These are phyloP conservation scores for Monosporascus sp. DNA, from an alignment of 2,329 filamentous ascomycete genomes.

Conservation along the genomic window DNA sequence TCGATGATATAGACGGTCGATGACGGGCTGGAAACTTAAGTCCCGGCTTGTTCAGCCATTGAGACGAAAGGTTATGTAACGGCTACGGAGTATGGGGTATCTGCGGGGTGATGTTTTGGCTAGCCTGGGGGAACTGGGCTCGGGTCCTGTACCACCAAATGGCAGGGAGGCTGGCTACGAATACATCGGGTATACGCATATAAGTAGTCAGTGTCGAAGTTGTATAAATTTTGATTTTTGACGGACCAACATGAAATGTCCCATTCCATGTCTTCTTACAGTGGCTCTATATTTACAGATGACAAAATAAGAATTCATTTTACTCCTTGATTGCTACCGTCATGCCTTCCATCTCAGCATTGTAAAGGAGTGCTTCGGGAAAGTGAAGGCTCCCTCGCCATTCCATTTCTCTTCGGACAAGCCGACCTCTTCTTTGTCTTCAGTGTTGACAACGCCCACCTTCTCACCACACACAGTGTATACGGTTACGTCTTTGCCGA, in stretches of 20 bases:
- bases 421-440: conserved; percentile 55
- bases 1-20: too few species aligned
- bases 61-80: background rate
- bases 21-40: too few species aligned
- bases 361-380: conserved; percentile 66
- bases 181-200: background rate
- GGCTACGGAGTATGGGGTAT: background rate
- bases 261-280: background rate
- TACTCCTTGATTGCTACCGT: background rate
- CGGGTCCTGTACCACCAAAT: background rate
- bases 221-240: background rate
- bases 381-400: conserved; percentile 56
- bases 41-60: background rate
- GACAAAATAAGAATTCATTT: conserved; percentile 4
- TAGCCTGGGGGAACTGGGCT: too few species aligned
- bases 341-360: conserved; percentile 48
- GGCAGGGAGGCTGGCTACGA: background rate
- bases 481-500: conserved; percentile 50
- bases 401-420: conserved; percentile 60
- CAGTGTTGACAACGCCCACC: conserved; percentile 57
- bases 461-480: conserved; percentile 56
- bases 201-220: background rate
- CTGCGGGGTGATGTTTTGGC: background rate
- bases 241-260: too few species aligned
- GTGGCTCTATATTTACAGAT: background rate